Evolutionary conservation across 2,329 filamentous ascomycete genomes (phyloP).

Genomic region (Aspergillus fructus): DNA sequence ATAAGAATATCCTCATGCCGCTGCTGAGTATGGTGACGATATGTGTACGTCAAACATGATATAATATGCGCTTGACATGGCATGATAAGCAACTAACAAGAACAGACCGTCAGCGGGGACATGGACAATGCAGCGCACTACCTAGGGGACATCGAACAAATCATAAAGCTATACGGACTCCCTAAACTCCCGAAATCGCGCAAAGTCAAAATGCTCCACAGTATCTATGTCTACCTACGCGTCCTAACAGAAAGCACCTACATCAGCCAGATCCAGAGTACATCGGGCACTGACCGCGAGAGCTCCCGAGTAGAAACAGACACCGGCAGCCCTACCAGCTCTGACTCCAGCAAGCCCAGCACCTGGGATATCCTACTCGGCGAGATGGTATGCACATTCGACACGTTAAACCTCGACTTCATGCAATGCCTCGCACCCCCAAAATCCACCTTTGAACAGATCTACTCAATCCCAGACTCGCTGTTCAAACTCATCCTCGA

Average conservation of each 20-base stretch:
- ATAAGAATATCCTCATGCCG: conserved; percentile 11
- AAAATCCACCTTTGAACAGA: conserved; percentile 8
- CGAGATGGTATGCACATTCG: neutral
- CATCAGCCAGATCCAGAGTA: neutral
- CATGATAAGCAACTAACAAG: neutral
- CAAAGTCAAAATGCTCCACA: conserved; percentile 11
- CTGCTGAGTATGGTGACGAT: conserved; percentile 11
- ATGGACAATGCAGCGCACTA: conserved; percentile 9
- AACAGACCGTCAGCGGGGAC: conserved; percentile 3
- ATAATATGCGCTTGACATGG: neutral
- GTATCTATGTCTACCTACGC: conserved; percentile 10
- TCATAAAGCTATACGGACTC: conserved; percentile 2
- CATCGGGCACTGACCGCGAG: too few relatives aligned
- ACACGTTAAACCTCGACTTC: neutral
- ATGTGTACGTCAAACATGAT: neutral
- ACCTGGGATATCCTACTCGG: conserved; percentile 1
- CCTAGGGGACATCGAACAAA: conserved; percentile 6
- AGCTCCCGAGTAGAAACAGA: too few relatives aligned
- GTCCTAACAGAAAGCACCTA: conserved; percentile 2
- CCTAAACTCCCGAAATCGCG: conserved; percentile 5
- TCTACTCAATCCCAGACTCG: conserved; percentile 5
- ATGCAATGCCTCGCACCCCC: neutral
- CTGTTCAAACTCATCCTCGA: conserved; percentile 10
- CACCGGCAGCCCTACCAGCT: too few relatives aligned
- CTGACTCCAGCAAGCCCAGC: too few relatives aligned